Evolutionary conservation across 139 green algal species (phyloP), one percentile per base, ranked within the genome.

Genomic region (Monoraphidium neglectum): DNA sequence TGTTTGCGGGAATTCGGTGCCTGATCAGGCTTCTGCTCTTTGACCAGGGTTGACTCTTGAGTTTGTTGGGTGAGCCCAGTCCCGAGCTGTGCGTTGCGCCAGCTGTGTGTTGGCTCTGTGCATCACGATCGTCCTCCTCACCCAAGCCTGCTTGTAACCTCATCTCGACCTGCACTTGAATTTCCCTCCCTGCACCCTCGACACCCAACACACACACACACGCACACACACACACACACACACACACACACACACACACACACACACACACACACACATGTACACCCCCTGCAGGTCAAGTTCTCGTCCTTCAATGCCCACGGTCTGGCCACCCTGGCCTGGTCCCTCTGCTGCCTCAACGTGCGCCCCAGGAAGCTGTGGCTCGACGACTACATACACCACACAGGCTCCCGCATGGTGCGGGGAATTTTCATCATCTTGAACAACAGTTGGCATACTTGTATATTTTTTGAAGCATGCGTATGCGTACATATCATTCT

Each of bases 251-350:
- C n/a, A n/a, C n/a, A 30, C 18, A 0, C 0, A 15, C 47, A 56
- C 47, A 56, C 47, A 56, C 47, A 56, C 47, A 56, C 47, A 56
- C 47, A 56, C 47, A 56, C 47, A 56, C n/a, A n/a, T n/a, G n/a
- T n/a, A n/a, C n/a, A n/a, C n/a, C 47, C 54, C 54, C 54, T 4
- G 3, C 68, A 74, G 54, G 73, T 79, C 38, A 79, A 79, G 47
- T 73, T 79, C 65, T 47, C 4, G 2, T 49, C 47, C 10, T 79
- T 79, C 47, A 79, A 76, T 8, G 70, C 69, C 30, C 70, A 78
- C 37, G 82, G 80, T 38, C 61, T 87, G 51, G 78, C 77, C 30
- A 79, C 76, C 28, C 38, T 82, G 59, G 35, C 69, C 13, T 87
- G 82, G 82, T 62, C 54, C 5, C 74, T 87, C 26, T 78, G 78